Conservation (phyloP, 1,139 yeast genomes). For the Insectozyma bohioensis region DNA sequence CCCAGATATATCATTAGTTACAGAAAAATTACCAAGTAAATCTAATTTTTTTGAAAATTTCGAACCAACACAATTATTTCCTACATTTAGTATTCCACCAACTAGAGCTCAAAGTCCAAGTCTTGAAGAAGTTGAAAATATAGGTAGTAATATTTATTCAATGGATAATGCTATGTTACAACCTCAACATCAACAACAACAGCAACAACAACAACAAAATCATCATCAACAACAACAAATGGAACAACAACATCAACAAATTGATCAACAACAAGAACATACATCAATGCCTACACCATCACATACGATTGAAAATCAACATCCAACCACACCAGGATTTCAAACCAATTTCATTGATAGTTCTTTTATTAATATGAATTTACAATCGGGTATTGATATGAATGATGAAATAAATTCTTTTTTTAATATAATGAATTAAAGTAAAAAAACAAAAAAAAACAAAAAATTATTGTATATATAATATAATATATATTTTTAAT, state of each 20-base stretch:
- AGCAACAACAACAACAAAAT: slow-evolving; percentile 4
- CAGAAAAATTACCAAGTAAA: slow-evolving; percentile 43
- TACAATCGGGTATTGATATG: slow-evolving; percentile 40
- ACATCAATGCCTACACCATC: too few species aligned
- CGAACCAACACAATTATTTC: slow-evolving; percentile 52
- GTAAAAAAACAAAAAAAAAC: slow-evolving; percentile 1
- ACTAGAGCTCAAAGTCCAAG: slow-evolving; percentile 40
- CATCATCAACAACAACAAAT: slow-evolving; percentile 1
- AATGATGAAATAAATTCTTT: slow-evolving; percentile 37
- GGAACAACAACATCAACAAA: slow-evolving; percentile 3
- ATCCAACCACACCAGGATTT: slow-evolving; percentile 32
- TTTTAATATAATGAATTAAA: slow-evolving; percentile 25
- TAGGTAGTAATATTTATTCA: slow-evolving; percentile 18
- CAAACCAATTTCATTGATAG: slow-evolving; percentile 47
- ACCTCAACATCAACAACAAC: slow-evolving; percentile 1
- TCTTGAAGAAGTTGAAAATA: slow-evolving; percentile 6
- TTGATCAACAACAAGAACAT: slow-evolving; percentile 2
- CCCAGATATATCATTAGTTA: slow-evolving; percentile 48
- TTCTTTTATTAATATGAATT: slow-evolving; percentile 45
- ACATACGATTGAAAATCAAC: too few species aligned
- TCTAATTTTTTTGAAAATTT: slow-evolving; percentile 46
- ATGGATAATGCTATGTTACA: slow-evolving; percentile 5
- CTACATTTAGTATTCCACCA: slow-evolving; percentile 38
- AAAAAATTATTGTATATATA: slow-evolving; percentile 2
- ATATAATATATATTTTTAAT: slow-evolving; percentile 2